Evolutionary conservation across 805 yeast genomes (phyloP), one percentile per base, ranked within the genome.

Genomic region (Cyberlindnera sargentensis): DNA sequence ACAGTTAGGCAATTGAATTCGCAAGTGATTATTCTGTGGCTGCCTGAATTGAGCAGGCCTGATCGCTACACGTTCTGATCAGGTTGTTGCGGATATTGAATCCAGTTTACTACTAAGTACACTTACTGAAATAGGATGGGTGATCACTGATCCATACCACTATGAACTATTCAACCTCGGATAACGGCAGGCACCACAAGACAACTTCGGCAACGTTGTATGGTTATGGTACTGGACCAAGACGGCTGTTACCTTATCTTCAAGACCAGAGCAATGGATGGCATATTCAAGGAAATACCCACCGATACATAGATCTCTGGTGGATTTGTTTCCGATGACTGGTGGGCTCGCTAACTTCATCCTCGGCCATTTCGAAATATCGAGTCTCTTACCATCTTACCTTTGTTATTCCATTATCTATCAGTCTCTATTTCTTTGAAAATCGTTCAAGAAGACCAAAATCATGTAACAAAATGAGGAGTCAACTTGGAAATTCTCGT

Each of bases 171-270:
- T 15, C 20, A 15, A 15, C 20, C 20, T 15, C 20, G 20, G 20
- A 15, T 15, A 15, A 15, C 20, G 20, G 20, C 20, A 15, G 20
- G 20, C 20, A 15, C 20, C 20, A 15, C 20, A 15, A 15, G 20
- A 15, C 20, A 15, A 15, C 20, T 15, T 15, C 20, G 20, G 20
- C 20, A 15, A 15, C 29, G 82, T 82, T 41, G 80, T 88, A 11
- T 90, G 90, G 41, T 71, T 83, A 51, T 78, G 82, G 48, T 73
- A 85, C 25, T 82, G 90, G 90, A 73, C 78, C 40, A 73, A 78
- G 60, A 82, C 82, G 47, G 71, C 81, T n/a, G 60, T 73, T 36
- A 70, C 10, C 89, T 82, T 61, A 65, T 83, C 44, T 69, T 89
- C 58, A 83, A 83, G 63, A 83, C 83, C 81, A 63, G 68, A 37